phyloP scores from a whole-genome alignment of 352 stramenopile genomes.

The Thalassiosira oceanica region DNA sequence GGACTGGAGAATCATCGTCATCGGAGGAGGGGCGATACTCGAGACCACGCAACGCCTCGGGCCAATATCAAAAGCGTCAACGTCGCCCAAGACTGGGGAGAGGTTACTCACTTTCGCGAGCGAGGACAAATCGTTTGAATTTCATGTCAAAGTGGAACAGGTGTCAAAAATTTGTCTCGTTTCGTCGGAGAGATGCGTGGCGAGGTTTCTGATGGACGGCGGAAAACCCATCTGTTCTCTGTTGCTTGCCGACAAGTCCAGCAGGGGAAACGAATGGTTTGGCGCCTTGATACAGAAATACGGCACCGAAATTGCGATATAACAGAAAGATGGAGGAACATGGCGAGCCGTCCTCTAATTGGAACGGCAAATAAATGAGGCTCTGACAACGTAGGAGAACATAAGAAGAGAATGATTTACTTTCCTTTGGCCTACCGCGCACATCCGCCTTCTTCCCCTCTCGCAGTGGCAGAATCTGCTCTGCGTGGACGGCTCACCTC shows the following conservation, averaged over 20 bases:
- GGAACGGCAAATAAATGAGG: no score
- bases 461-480: no score
- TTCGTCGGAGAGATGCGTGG: slow-evolving; percentile 41
- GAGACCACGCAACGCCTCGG: slow-evolving; percentile 70
- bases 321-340: no score
- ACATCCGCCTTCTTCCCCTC: no score
- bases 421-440: no score
- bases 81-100: slow-evolving; percentile 58
- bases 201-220: slow-evolving; percentile 57
- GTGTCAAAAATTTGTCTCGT: slow-evolving; percentile 62
- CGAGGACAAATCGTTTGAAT: slow-evolving; percentile 73
- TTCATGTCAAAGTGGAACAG: slow-evolving; percentile 67
- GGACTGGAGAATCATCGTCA: slow-evolving; percentile 69
- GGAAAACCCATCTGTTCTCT: slow-evolving; percentile 64
- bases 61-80: slow-evolving; percentile 45
- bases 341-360: no score
- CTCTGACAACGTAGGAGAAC: no score
- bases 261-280: slow-evolving; percentile 48
- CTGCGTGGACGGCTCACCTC: no score
- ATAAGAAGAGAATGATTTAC: no score
- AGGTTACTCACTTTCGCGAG: slow-evolving; percentile 67
- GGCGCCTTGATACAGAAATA: slow-evolving; percentile 41
- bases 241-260: slow-evolving; percentile 51
- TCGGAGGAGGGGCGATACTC: slow-evolving; percentile 76
- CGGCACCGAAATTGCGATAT: slow-evolving; percentile 42